A percentile compares a stretch with the other conserved stretches of the same genome.
Conservation (phyloP, 805 yeast species). For the Starmerella stigmatis region DNA sequence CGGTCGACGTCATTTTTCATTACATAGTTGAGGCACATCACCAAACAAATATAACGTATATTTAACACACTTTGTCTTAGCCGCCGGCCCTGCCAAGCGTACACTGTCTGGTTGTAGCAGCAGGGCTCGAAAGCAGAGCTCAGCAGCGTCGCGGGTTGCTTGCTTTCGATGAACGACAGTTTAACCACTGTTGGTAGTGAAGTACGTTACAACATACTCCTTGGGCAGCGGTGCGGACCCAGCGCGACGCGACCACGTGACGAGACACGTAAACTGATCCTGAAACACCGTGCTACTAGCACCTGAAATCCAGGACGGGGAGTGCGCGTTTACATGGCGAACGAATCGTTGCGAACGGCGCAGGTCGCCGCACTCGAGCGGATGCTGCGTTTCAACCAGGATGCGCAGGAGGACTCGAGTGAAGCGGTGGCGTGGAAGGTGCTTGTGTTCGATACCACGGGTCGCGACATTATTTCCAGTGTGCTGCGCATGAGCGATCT, state of each 20-base stretch:
- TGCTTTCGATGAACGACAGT: too few species aligned
- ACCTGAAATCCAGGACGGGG: neutral
- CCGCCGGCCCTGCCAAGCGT: too few species aligned
- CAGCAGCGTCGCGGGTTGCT: too few species aligned
- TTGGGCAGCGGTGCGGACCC: too few species aligned
- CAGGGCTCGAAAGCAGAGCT: too few species aligned
- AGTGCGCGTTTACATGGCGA: neutral
- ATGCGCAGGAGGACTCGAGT: conserved; percentile 30
- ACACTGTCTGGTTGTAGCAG: too few species aligned
- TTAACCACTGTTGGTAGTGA: too few species aligned
- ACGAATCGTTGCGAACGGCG: conserved; percentile 26
- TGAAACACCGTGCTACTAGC: neutral
- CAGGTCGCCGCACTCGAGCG: conserved; percentile 50
- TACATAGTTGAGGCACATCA: too few species aligned
- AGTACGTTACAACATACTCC: too few species aligned
- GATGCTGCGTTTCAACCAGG: conserved; percentile 74
- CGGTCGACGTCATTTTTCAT: too few species aligned
- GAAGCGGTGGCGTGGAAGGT: conserved; percentile 61
- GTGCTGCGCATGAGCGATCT: conserved; percentile 88
- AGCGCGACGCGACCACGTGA: neutral
- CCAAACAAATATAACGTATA: too few species aligned
- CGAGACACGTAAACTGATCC: conserved; percentile 1
- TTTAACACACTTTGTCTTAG: too few species aligned
- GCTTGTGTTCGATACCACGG: conserved; percentile 64
- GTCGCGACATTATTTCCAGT: conserved; percentile 79